Evolutionary conservation across 306 rosid species (phyloP), one percentile per base, ranked within the genome.

Genomic region (Lithocarpus polystachyus): DNA sequence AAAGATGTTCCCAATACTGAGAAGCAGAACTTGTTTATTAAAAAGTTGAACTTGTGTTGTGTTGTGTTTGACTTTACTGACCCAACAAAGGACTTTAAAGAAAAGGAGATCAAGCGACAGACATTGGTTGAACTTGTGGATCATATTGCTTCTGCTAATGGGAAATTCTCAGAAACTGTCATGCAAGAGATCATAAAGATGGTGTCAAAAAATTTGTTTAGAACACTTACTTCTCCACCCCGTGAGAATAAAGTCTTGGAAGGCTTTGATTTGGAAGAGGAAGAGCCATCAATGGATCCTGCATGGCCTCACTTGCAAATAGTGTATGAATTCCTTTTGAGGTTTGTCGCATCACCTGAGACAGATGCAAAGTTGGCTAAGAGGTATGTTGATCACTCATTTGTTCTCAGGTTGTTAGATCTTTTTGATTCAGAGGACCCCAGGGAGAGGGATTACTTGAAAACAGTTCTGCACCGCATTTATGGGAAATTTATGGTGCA

Each of bases 401-500:
- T 95, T 82, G 96, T 95, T 81, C 94, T 91, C 59, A 90, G 79
- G 89, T 74, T 95, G 84, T 86, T 95, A 40, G 99, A 92, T 72
- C 97, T 95, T 87, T 95, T 95, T 71, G 98, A 95, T 88, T 95
- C 99, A 2, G 99, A 95, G 82, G 99, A 95, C 79, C 97, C 94
- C 48, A 90, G 99, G 75, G 99, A 93, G 89, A 87, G 99, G 77
- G 98, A 95, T 82, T 93, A 90, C 86, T 84, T 95, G 89, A 95
- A 95, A 84, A 93, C 99, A 0, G 93, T 95, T 89, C 90, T 95
- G 79, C 99, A 95, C 75, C 97, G 99, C 71, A 88, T 95, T 76
- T 95, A 95, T 31, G 99, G 99, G 74, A 95, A 93, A 76, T 95
- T 95, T 80, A 95, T 95, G 99, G 99, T 95, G 74, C 97, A 95